Evolutionary conservation across 2,329 filamentous ascomycete species (phyloP).

Genomic region (Albophoma yamanashiensis): DNA sequence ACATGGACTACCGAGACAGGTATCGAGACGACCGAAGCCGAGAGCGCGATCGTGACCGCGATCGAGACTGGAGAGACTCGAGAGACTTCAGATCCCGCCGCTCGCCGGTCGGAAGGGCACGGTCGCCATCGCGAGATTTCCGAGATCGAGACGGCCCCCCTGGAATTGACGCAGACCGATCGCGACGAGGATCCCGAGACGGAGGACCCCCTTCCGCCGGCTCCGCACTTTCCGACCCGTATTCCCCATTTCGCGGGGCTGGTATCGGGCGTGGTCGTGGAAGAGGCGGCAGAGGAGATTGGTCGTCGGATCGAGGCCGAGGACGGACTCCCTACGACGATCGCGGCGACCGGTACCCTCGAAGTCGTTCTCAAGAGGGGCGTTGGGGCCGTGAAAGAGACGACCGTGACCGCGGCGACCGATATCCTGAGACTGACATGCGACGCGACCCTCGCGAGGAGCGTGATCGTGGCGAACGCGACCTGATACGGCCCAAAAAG

Average conservation of each 20-base stretch:
- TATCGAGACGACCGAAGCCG: slow-evolving; percentile 51
- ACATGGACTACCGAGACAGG: slow-evolving; percentile 47
- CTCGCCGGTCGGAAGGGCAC: slow-evolving; percentile 47
- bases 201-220: slow-evolving; percentile 58
- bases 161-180: slow-evolving; percentile 56
- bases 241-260: slow-evolving; percentile 42
- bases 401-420: slow-evolving; percentile 38
- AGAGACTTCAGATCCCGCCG: slow-evolving; percentile 34
- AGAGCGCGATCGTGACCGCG: slow-evolving; percentile 45
- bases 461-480: slow-evolving; percentile 33
- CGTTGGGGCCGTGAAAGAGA: slow-evolving; percentile 47
- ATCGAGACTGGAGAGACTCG: slow-evolving; percentile 35
- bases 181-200: slow-evolving; percentile 59
- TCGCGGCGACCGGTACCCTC: slow-evolving; percentile 47
- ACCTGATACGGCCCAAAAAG: slow-evolving; percentile 36
- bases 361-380: slow-evolving; percentile 57
- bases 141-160: slow-evolving; percentile 50
- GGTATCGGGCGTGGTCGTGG: slow-evolving; percentile 45
- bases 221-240: slow-evolving; percentile 58
- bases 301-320: slow-evolving; percentile 35
- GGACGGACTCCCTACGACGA: slow-evolving; percentile 51
- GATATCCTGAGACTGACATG: slow-evolving; percentile 27
- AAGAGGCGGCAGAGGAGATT: slow-evolving; percentile 31
- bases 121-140: slow-evolving; percentile 59
- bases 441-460: slow-evolving; percentile 36